Percentiles rank a stretch among this genome's conserved stretches.
phyloP scores from a whole-genome alignment of 352 stramenopile species.

The Albugo laibachii region DNA sequence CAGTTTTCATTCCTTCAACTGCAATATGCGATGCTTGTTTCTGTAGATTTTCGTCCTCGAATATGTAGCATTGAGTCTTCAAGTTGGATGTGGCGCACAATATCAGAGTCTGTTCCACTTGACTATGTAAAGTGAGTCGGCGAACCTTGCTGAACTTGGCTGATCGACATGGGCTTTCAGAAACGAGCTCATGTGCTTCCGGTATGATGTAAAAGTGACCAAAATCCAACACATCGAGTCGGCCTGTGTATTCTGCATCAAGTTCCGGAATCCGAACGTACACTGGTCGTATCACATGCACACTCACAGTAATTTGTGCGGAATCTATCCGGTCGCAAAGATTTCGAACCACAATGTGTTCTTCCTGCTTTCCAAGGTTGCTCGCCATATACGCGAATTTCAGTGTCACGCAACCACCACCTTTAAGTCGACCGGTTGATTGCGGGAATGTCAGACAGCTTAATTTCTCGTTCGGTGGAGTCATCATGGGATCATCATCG shows the following conservation, averaged over 20 bases:
- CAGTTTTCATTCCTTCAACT: constrained; percentile 31
- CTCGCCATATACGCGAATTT: constrained; percentile 49
- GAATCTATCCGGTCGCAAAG: constrained; percentile 64
- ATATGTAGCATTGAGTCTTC: constrained; percentile 80
- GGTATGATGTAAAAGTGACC: constrained; percentile 69
- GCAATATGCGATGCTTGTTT: constrained; percentile 55
- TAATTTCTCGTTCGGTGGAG: too few species aligned
- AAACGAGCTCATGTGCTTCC: constrained; percentile 59
- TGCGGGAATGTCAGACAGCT: constrained; percentile 53
- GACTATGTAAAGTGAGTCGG: constrained; percentile 62
- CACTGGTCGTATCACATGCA: constrained; percentile 54
- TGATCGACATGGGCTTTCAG: constrained; percentile 44
- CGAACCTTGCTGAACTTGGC: constrained; percentile 76
- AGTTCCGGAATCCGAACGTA: constrained; percentile 72
- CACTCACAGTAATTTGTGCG: constrained; percentile 32
- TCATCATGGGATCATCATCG: too few species aligned
- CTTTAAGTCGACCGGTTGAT: constrained; percentile 43
- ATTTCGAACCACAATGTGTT: constrained; percentile 68
- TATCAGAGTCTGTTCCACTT: constrained; percentile 53
- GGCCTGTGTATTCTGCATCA: constrained; percentile 50
- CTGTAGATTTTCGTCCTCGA: constrained; percentile 46
- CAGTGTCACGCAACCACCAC: constrained; percentile 21
- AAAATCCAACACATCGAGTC: constrained; percentile 51
- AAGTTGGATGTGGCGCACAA: constrained; percentile 71
- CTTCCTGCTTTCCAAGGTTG: constrained; percentile 43